Evolutionary conservation across 371 early-diverging fungal genomes (phyloP), one percentile per base, ranked within the genome.

Genomic region (Mortierella sp.): DNA sequence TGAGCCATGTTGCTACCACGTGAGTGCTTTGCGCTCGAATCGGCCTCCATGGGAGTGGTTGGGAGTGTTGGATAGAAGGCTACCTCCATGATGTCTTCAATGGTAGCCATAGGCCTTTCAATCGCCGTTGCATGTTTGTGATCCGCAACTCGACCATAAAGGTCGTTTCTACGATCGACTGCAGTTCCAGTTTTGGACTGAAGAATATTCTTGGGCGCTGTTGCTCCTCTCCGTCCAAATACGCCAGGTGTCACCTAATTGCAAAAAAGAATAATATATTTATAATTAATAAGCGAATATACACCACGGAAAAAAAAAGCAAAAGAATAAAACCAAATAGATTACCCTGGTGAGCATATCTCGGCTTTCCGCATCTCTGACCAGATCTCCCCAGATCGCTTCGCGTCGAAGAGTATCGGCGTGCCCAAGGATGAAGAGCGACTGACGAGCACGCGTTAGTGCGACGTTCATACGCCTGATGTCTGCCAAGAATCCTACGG

Each of bases 401-500:
- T 93, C 90, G n/a, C 76, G 84, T 5, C 73, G 75, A 47, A 96
- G 78, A 0, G 94, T 89, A 0, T 76, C 68, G 16, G 90, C 89
- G 74, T 96, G 88, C 1, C 99, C 99, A 8, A 99, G 72, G 5
- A 99, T 89, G 83, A 97, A 94, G 30, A 99, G 78, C 4, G 97
- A 96, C 65, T 88, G 88, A 72, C 92, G 94, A 6, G 99, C 97
- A 75, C 99, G 92, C 1, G 97, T 99, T 52, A 99, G 73, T 0
- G 96, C 98, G 0, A 99, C 99, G 83, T 98, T 98, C 93, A 97
- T 93, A 58, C 98, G 91, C 54, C 94, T 87, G 32, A 88, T 86
- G 84, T 99, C 99, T 14, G 92, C 86, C 72, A 98, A 85, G 84
- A 99, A 99, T 30, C 99, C 99, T 58, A 99, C 94, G 12, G 94